Evolutionary conservation across 768 basidiomycete genomes (phyloP).

Genomic region (Epithele typhae): DNA sequence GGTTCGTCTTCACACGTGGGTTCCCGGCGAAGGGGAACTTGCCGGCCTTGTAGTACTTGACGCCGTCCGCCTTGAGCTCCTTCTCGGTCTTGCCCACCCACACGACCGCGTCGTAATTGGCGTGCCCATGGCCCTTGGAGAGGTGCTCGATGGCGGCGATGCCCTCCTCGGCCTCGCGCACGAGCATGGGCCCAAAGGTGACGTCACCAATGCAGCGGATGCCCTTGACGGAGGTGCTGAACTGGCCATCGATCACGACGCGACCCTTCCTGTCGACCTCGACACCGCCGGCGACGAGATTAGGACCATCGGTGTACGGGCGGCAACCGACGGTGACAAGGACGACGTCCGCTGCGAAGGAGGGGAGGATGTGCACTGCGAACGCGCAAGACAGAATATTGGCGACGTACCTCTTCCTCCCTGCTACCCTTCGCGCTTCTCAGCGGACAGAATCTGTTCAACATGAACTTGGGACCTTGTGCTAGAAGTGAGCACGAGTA

Average conservation of each 20-base stretch:
- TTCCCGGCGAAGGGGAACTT: conserved; percentile 97
- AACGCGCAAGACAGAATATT: not conserved
- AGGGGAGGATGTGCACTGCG: not conserved
- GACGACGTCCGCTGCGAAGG: conserved; percentile 81
- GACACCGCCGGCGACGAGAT: conserved; percentile 86
- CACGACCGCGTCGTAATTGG: conserved; percentile 88
- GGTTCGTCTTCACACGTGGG: conserved; percentile 96
- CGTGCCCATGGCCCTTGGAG: conserved; percentile 90
- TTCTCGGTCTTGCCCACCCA: conserved; percentile 99
- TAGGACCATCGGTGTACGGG: conserved; percentile 83
- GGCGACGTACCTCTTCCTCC: conserved; percentile 67
- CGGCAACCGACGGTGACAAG: conserved; percentile 95
- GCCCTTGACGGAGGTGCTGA: conserved; percentile 83
- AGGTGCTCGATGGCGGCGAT: conserved; percentile 96
- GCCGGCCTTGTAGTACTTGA: conserved; percentile 87
- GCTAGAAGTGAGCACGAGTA: conserved; percentile 76
- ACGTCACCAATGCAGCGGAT: conserved; percentile 98
- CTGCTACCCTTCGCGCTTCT: conserved; percentile 90
- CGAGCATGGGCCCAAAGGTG: conserved; percentile 98
- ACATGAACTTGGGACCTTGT: conserved; percentile 97
- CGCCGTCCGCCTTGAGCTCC: conserved; percentile 85
- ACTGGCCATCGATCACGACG: conserved; percentile 91
- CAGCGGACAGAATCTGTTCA: conserved; percentile 87
- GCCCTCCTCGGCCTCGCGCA: conserved; percentile 97
- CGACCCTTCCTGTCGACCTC: conserved; percentile 90